These are phyloP conservation scores for Nicotiana noctiflora DNA, from an alignment of 257 asterid genomes.

Conservation along the genomic window DNA sequence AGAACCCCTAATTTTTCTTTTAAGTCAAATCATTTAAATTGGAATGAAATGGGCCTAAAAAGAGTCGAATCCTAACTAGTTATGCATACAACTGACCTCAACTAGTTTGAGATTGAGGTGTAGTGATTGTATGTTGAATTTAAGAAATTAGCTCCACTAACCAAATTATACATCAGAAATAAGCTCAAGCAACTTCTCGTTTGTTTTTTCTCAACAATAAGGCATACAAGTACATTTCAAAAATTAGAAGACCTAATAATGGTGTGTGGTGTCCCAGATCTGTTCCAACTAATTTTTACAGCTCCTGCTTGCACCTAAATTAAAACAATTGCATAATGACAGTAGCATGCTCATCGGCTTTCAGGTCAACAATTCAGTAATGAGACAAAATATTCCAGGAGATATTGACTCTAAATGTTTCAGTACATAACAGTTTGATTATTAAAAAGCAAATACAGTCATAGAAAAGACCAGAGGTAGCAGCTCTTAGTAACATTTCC, in stretches of 20 bases:
- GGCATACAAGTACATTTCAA: background rate
- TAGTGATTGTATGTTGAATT: background rate
- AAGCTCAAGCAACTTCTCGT: background rate
- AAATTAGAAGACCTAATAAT: background rate
- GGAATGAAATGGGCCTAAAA: background rate
- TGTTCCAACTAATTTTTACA: background rate
- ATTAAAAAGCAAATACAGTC: background rate
- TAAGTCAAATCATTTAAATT: background rate
- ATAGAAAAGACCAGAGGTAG: background rate
- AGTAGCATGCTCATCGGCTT: background rate
- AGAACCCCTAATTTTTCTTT: background rate
- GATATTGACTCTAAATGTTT: background rate
- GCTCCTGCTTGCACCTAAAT: background rate
- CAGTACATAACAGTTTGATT: background rate
- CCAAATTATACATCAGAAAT: background rate
- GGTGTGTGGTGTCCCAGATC: background rate
- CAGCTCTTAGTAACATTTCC: background rate
- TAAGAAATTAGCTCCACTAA: background rate
- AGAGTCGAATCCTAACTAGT: background rate
- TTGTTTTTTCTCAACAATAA: background rate
- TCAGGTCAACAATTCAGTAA: conserved; percentile 1
- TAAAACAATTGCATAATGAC: background rate
- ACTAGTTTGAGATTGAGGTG: background rate
- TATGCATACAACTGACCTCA: background rate
- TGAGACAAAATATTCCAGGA: background rate